Percentiles rank a stretch among this genome's conserved stretches.
Conservation (phyloP, 2,329 filamentous ascomycete species). For the Fusarium nurragi region DNA sequence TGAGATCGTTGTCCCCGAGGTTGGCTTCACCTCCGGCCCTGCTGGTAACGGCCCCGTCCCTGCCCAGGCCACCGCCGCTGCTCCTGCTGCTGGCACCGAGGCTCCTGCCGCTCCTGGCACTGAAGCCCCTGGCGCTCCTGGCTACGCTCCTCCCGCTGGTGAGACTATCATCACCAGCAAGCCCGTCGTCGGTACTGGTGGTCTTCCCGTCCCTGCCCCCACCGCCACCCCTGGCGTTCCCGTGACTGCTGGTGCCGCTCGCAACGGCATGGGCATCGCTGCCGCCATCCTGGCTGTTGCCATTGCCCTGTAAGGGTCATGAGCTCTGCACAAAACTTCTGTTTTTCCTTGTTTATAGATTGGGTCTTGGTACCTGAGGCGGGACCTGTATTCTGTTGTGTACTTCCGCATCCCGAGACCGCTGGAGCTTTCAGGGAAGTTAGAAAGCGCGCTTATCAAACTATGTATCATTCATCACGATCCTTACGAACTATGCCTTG, state of each 20-base stretch:
- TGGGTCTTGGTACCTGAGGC: conserved; percentile 40
- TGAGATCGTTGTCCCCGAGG: conserved; percentile 62
- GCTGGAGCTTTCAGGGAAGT: conserved; percentile 34
- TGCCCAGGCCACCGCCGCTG: conserved; percentile 53
- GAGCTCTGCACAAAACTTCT: conserved; percentile 34
- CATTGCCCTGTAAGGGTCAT: conserved; percentile 57
- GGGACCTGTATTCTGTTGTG: conserved; percentile 42
- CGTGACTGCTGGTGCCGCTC: conserved; percentile 53
- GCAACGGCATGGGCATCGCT: conserved; percentile 58
- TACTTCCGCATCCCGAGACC: conserved; percentile 31
- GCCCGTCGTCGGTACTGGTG: conserved; percentile 46
- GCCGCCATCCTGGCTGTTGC: conserved; percentile 56
- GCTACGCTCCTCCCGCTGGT: neutral
- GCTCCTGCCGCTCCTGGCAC: conserved; percentile 32
- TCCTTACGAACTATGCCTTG: conserved; percentile 61
- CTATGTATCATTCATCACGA: conserved; percentile 64
- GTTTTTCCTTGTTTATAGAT: conserved; percentile 44
- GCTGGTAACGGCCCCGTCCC: conserved; percentile 36
- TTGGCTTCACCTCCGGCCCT: conserved; percentile 57
- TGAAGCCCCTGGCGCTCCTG: conserved; percentile 16
- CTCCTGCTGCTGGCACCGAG: conserved; percentile 32
- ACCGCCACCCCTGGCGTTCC: conserved; percentile 50
- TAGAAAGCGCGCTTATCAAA: conserved; percentile 30
- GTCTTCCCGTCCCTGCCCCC: conserved; percentile 47
- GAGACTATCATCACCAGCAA: conserved; percentile 42